phyloP scores from a whole-genome alignment of 371 early-diverging fungal species.

The Syncephalastrum racemosum region DNA sequence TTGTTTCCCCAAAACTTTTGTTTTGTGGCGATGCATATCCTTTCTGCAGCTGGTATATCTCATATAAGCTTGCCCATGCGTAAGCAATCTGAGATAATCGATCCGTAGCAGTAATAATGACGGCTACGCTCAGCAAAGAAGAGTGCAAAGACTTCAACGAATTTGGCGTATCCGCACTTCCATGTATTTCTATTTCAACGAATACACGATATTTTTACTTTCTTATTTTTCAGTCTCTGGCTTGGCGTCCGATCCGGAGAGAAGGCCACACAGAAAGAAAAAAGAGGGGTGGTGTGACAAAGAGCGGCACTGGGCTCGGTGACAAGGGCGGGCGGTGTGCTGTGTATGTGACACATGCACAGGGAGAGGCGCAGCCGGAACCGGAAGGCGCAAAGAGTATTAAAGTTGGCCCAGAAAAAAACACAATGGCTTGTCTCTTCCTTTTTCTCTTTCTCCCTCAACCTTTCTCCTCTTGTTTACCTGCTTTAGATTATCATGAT shows the following conservation, averaged over 20 bases:
- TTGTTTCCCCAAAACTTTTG: background rate
- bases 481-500: background rate
- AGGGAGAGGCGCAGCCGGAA: background rate
- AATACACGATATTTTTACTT: no score
- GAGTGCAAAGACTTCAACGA: background rate
- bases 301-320: slow-evolving; percentile 1
- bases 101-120: background rate
- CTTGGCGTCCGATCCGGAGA: slow-evolving; percentile 1
- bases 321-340: slow-evolving; percentile 3
- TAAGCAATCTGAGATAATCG: background rate
- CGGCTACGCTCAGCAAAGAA: background rate
- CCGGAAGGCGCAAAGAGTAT: slow-evolving; percentile 5
- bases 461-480: background rate
- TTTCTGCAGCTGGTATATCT: background rate
- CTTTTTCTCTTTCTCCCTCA: slow-evolving; percentile 5
- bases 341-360: slow-evolving; percentile 8
- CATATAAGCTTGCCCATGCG: no score
- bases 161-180: background rate
- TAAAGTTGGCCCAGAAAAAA: slow-evolving; percentile 1
- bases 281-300: slow-evolving; percentile 1
- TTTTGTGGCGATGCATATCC: slow-evolving; percentile 3
- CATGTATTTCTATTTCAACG: background rate
- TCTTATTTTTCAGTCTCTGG: no score
- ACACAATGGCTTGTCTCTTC: background rate
- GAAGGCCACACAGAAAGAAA: slow-evolving; percentile 1